Evolutionary conservation across 208 protist genomes (phyloP).

Genomic region (Acanthamoeba sp.): DNA sequence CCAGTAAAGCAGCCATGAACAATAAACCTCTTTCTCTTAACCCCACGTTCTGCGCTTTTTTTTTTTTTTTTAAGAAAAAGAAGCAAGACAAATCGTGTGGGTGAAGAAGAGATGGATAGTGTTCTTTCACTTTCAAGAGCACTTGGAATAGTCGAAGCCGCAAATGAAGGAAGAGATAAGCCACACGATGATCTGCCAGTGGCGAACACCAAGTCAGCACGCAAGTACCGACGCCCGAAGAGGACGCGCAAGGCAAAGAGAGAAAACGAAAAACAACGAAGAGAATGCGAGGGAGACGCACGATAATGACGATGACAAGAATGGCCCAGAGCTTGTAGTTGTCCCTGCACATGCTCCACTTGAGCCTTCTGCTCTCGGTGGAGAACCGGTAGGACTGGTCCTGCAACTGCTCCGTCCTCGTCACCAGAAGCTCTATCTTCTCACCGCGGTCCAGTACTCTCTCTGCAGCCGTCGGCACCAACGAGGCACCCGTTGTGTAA

Average conservation of each 20-base stretch:
- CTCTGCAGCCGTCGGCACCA: conserved; percentile 63
- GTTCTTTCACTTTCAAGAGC: not conserved
- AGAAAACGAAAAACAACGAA: not conserved
- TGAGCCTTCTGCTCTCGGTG: conserved; percentile 85
- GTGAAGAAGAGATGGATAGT: too few species aligned
- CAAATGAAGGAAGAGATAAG: conserved; percentile 68
- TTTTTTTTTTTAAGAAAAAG: not conserved
- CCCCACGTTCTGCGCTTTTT: not conserved
- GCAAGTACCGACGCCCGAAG: not conserved
- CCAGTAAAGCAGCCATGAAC: conserved; percentile 18
- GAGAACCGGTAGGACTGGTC: conserved; percentile 84
- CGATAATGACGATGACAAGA: conserved; percentile 77
- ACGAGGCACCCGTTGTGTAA: too few species aligned
- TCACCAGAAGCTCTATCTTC: conserved; percentile 90
- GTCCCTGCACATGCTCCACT: conserved; percentile 89
- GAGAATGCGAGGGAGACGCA: conserved; percentile 4
- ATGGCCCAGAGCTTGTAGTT: conserved; percentile 88
- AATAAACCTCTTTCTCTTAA: conserved; percentile 53
- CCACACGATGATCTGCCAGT: conserved; percentile 20
- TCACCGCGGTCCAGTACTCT: conserved; percentile 90
- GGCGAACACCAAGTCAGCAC: not conserved
- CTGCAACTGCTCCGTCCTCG: conserved; percentile 87
- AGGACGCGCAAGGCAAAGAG: not conserved
- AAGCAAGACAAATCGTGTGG: not conserved
- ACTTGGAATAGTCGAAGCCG: conserved; percentile 62